phyloP scores from a whole-genome alignment of 78 protist species.

The Pigoraptor vietnamica region DNA sequence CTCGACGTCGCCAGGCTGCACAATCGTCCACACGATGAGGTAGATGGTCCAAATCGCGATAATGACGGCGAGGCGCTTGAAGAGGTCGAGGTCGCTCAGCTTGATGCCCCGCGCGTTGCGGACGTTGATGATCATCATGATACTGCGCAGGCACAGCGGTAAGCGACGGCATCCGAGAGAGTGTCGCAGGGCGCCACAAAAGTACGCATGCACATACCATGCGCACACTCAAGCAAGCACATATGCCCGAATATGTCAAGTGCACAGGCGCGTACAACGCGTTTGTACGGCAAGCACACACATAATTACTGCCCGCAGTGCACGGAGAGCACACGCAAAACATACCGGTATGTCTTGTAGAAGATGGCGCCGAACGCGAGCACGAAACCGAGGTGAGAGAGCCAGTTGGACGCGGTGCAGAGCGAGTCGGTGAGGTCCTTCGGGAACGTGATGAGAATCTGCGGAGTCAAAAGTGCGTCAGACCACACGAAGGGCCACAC shows the following conservation, averaged over 20 bases:
- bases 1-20: background rate
- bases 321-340: background rate
- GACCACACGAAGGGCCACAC: too few species aligned
- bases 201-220: background rate
- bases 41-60: background rate
- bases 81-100: background rate
- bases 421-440: background rate
- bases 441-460: background rate
- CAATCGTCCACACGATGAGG: background rate
- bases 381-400: background rate
- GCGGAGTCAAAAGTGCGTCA: background rate
- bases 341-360: background rate
- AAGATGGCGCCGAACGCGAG: background rate
- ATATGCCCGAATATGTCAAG: too few species aligned
- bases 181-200: background rate
- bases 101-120: background rate
- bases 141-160: too few species aligned
- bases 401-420: background rate
- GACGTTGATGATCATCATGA: background rate
- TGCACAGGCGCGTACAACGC: background rate
- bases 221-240: too few species aligned
- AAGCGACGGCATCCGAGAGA: too few species aligned
- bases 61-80: background rate
- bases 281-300: too few species aligned
- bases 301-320: too few species aligned